These are phyloP conservation scores for Oenanthe javanica DNA, from an alignment of 140 eudicot genomes.

Conservation along the genomic window DNA sequence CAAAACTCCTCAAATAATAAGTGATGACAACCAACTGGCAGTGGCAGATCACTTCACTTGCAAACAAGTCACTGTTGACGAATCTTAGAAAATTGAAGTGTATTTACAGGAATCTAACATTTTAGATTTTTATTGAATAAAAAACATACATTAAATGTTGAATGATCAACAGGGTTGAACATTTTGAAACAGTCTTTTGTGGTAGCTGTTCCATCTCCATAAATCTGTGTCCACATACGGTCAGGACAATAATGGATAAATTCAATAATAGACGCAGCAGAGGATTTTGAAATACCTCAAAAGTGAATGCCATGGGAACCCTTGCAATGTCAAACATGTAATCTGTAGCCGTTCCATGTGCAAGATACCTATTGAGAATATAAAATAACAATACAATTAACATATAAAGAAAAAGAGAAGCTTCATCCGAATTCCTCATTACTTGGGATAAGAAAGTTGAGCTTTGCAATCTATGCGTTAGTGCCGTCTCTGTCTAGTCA, in stretches of 20 bases:
- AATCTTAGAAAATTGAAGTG: background rate
- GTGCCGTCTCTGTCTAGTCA: too few relatives aligned
- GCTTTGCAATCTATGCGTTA: background rate
- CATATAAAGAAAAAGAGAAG: background rate
- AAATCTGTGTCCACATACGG: conserved; percentile 38
- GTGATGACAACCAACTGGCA: background rate
- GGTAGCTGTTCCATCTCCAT: conserved; percentile 75
- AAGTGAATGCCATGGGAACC: conserved; percentile 95
- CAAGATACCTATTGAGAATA: conserved; percentile 51
- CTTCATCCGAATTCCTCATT: background rate
- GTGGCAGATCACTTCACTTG: background rate
- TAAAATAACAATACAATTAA: background rate
- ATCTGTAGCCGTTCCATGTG: conserved; percentile 96
- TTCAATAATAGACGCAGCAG: background rate
- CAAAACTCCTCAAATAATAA: background rate
- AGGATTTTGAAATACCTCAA: conserved; percentile 52
- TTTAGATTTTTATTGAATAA: background rate
- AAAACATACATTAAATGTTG: conserved; percentile 60
- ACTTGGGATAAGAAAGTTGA: background rate
- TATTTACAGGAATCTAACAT: background rate
- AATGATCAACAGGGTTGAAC: conserved; percentile 75
- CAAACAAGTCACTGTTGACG: background rate
- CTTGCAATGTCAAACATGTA: conserved; percentile 83
- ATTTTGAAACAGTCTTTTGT: conserved; percentile 74
- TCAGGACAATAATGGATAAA: conserved; percentile 4